phyloP scores from a whole-genome alignment of 805 yeast genomes.

The Schwanniomyces polymorphus region DNA sequence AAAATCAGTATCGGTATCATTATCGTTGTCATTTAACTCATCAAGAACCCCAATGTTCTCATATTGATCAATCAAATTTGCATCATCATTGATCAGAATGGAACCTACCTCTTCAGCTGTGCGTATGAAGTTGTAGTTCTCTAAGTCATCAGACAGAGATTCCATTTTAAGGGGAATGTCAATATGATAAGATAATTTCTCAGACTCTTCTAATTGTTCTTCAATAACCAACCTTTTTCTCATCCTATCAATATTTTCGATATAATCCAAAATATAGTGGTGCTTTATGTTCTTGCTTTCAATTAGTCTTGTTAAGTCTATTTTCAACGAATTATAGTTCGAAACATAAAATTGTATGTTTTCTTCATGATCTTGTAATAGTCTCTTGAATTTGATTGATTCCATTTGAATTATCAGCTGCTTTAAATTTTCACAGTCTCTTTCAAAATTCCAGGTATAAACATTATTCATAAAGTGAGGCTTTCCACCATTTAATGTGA shows the following conservation, averaged over 20 bases:
- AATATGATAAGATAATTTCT: constrained; percentile 41
- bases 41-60: constrained; percentile 47
- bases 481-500: constrained; percentile 35
- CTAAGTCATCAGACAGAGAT: constrained; percentile 3
- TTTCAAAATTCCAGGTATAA: constrained; percentile 32
- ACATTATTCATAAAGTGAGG: constrained; percentile 29
- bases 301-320: constrained; percentile 40
- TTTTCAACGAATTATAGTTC: constrained; percentile 47
- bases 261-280: constrained; percentile 57
- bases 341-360: constrained; percentile 50
- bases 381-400: constrained; percentile 48
- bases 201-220: constrained; percentile 46
- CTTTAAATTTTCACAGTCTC: constrained; percentile 35
- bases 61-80: constrained; percentile 12
- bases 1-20: too few relatives aligned
- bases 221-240: constrained; percentile 60
- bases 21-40: constrained; percentile 21
- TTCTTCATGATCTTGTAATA: constrained; percentile 66
- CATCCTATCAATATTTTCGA: constrained; percentile 71
- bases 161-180: constrained; percentile 35
- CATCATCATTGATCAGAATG: constrained; percentile 18
- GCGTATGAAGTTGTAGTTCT: constrained; percentile 16
- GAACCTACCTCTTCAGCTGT: constrained; percentile 25
- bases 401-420: constrained; percentile 44
- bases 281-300: constrained; percentile 13